These are phyloP conservation scores for Populus davidiana DNA, from an alignment of 345 rosid genomes.

Conservation along the genomic window DNA sequence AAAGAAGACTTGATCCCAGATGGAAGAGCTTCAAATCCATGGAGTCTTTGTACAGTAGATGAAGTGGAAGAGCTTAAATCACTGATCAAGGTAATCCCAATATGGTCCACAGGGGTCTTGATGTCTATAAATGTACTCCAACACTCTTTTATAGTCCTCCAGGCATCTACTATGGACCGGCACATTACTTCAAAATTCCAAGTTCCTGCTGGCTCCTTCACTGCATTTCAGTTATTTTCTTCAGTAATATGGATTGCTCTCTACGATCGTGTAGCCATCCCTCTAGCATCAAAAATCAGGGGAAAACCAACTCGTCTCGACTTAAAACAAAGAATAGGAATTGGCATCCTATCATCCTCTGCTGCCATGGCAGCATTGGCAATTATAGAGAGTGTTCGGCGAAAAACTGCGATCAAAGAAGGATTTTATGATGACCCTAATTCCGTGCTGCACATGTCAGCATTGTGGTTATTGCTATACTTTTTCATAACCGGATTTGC, in stretches of 20 bases:
- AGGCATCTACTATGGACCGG: slow-evolving; percentile 51
- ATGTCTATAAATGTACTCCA: slow-evolving; percentile 59
- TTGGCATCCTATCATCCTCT: slow-evolving; percentile 26
- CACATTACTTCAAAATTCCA: slow-evolving; percentile 40
- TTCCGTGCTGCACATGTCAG: slow-evolving; percentile 34
- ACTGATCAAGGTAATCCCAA: slow-evolving; percentile 55
- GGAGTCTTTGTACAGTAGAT: slow-evolving; percentile 73
- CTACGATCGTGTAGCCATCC: slow-evolving; percentile 38
- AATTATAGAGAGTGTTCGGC: slow-evolving; percentile 32
- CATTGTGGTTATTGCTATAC: slow-evolving; percentile 43
- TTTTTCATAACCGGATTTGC: slow-evolving; percentile 33
- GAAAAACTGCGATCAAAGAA: slow-evolving; percentile 18
- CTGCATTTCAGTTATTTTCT: slow-evolving; percentile 30
- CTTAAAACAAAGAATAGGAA: slow-evolving; percentile 36
- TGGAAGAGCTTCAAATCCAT: slow-evolving; percentile 62
- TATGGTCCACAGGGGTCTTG: slow-evolving; percentile 70
- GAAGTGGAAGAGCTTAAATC: slow-evolving; percentile 87
- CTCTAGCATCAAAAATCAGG: slow-evolving; percentile 11
- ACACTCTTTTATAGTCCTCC: slow-evolving; percentile 56
- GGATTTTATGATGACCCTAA: slow-evolving; percentile 22
- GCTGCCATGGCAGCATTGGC: slow-evolving; percentile 31
- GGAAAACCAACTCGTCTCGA: no score
- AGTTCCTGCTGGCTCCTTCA: slow-evolving; percentile 45
- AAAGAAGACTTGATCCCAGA: slow-evolving; percentile 49
- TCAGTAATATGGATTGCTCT: slow-evolving; percentile 30